A percentile compares a stretch with the other conserved stretches of the same genome.
Conservation (phyloP, 2,329 filamentous ascomycete genomes). For the Sarocladium oryzae region DNA sequence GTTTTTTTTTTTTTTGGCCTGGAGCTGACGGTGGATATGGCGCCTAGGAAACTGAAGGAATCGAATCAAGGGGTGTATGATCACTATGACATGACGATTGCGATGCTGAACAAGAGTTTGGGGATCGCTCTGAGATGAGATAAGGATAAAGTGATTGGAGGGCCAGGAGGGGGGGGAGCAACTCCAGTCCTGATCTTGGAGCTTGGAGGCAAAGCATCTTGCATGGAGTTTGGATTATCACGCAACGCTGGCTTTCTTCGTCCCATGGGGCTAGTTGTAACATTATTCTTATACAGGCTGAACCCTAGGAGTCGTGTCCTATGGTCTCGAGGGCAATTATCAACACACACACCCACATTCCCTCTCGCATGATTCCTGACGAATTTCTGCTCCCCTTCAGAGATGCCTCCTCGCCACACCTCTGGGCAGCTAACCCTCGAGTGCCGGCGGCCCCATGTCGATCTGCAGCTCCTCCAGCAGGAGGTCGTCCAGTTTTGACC, state of each 20-base stretch:
- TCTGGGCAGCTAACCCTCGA: constrained; percentile 18
- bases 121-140: constrained; percentile 52
- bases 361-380: neutral
- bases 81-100: constrained; percentile 63
- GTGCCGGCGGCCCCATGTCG: constrained; percentile 36
- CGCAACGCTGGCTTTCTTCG: neutral
- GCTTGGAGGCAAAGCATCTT: too few relatives aligned
- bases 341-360: neutral
- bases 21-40: too few relatives aligned
- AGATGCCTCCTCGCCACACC: neutral
- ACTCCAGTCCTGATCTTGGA: too few relatives aligned
- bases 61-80: constrained; percentile 35
- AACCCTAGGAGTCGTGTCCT: constrained; percentile 9
- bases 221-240: too few relatives aligned
- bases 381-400: neutral
- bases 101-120: constrained; percentile 70
- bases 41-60: constrained; percentile 13
- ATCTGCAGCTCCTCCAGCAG: constrained; percentile 72
- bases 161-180: too few relatives aligned
- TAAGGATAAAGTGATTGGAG: too few relatives aligned
- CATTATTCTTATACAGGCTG: constrained; percentile 15
- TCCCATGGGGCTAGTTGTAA: neutral
- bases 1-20: too few relatives aligned
- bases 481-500: constrained; percentile 65
- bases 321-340: neutral